These are phyloP conservation scores for Venturiaceae sp. DNA, from an alignment of 2,329 filamentous ascomycete species.

Conservation along the genomic window DNA sequence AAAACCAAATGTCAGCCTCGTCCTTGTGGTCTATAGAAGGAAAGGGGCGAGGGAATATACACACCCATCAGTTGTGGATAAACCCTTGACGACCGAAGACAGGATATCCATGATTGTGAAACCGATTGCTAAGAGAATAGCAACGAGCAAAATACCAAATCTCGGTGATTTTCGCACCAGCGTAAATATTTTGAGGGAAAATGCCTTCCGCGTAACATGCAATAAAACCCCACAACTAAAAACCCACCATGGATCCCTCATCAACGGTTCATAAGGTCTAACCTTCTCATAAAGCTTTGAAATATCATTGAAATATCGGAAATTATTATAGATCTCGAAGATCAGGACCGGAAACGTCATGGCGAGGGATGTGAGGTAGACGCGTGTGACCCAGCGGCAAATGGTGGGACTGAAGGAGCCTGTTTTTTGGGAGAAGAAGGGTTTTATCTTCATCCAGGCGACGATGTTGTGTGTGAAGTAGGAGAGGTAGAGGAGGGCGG, in stretches of 20 bases:
- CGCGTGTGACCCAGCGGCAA: background rate
- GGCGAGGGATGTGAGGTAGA: constrained; percentile 31
- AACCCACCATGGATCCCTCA: constrained; percentile 56
- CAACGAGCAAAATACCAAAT: constrained; percentile 51
- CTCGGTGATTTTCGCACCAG: constrained; percentile 52
- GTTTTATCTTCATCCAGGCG: constrained; percentile 57
- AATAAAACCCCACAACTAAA: constrained; percentile 50
- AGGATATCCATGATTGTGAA: constrained; percentile 54
- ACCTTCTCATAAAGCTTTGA: constrained; percentile 44
- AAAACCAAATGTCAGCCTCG: too few relatives aligned
- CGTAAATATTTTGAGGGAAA: constrained; percentile 47
- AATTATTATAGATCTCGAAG: constrained; percentile 55
- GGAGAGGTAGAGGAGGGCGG: constrained; percentile 51
- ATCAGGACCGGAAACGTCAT: constrained; percentile 51
- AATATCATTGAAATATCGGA: constrained; percentile 51
- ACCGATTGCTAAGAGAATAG: constrained; percentile 50
- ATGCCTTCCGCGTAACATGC: constrained; percentile 53
- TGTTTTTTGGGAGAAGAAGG: constrained; percentile 40
- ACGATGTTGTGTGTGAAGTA: constrained; percentile 58
- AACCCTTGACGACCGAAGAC: constrained; percentile 41
- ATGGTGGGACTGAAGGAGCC: background rate
- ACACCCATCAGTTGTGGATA: constrained; percentile 30
- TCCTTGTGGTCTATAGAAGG: too few relatives aligned
- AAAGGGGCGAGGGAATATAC: background rate
- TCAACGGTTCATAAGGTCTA: constrained; percentile 47